Percentiles rank a stretch among this genome's conserved stretches.
These are phyloP conservation scores for Yamadazyma blattariae DNA, from an alignment of 1,139 yeast species.

Conservation along the genomic window DNA sequence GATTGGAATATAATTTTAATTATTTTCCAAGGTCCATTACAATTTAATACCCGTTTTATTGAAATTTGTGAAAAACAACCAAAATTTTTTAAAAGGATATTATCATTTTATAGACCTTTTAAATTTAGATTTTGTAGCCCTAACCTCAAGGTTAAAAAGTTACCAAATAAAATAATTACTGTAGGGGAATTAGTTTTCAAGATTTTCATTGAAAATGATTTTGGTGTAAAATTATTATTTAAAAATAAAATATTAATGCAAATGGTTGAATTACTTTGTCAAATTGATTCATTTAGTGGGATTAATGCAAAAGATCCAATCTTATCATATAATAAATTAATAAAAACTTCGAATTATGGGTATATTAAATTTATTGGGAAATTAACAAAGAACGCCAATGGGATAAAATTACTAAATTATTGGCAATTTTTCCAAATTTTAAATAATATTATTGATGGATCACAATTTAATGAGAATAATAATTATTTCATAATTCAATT, in stretches of 20 bases:
- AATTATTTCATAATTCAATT: conserved; percentile 59
- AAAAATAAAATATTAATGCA: conserved; percentile 82
- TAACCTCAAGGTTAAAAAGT: conserved; percentile 21
- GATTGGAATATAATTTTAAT: conserved; percentile 60
- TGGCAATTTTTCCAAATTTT: conserved; percentile 85
- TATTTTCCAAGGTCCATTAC: conserved; percentile 75
- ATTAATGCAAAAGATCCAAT: conserved; percentile 72
- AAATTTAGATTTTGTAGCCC: conserved; percentile 76
- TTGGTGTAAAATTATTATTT: conserved; percentile 66
- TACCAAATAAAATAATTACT: conserved; percentile 54
- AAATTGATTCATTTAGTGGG: conserved; percentile 78
- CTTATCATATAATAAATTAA: conserved; percentile 58
- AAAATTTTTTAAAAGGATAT: conserved; percentile 76
- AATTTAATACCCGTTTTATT: conserved; percentile 69
- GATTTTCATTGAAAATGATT: conserved; percentile 57
- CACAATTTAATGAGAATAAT: conserved; percentile 23
- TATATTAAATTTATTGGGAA: conserved; percentile 78
- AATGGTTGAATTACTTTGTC: conserved; percentile 83
- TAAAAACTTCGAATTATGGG: conserved; percentile 67
- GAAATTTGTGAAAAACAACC: conserved; percentile 74
- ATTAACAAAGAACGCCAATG: conserved; percentile 54
- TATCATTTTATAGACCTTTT: conserved; percentile 90
- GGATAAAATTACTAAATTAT: conserved; percentile 65
- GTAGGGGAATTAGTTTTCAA: conserved; percentile 75
- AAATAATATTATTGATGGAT: conserved; percentile 63